Conservation (phyloP, 2,329 filamentous ascomycete species). For the Monosporascus sp. region DNA sequence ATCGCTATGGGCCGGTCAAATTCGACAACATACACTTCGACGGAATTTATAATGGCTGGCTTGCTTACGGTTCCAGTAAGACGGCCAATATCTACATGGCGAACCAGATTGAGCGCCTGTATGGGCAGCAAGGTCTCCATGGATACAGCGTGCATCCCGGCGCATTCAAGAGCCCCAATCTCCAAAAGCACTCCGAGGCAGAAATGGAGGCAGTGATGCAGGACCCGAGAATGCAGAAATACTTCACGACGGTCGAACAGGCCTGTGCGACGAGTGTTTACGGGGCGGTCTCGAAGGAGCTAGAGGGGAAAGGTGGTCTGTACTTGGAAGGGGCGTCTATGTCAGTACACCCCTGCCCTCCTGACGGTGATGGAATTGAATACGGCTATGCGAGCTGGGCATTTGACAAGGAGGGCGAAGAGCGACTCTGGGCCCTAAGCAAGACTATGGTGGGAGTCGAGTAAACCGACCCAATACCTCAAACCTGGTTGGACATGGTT, state of each 20-base stretch:
- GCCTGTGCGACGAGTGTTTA: conserved; percentile 38
- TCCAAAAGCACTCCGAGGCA: conserved; percentile 17
- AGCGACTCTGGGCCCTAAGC: background rate
- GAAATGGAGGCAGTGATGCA: conserved; percentile 1
- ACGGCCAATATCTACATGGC: conserved; percentile 42
- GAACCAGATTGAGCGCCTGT: conserved; percentile 42
- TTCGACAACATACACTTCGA: conserved; percentile 35
- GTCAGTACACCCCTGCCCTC: background rate
- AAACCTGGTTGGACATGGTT: no score
- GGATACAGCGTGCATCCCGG: conserved; percentile 39
- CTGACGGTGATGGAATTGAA: background rate
- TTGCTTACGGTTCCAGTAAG: conserved; percentile 35
- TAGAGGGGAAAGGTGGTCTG: conserved; percentile 13
- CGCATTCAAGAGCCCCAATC: conserved; percentile 25
- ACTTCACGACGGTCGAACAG: conserved; percentile 31
- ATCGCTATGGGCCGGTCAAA: conserved; percentile 27
- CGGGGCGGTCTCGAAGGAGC: conserved; percentile 32
- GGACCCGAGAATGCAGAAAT: background rate
- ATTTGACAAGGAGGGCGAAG: background rate
- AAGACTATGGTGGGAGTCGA: background rate
- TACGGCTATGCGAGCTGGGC: background rate
- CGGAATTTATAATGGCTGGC: conserved; percentile 18
- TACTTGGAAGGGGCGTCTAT: conserved; percentile 6
- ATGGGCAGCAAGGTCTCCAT: conserved; percentile 34
- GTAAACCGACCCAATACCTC: no score